A percentile compares a stretch with the other conserved stretches of the same genome.
Conservation (phyloP, 495 filamentous ascomycete genomes). For the Daldinia vernicosa region DNA sequence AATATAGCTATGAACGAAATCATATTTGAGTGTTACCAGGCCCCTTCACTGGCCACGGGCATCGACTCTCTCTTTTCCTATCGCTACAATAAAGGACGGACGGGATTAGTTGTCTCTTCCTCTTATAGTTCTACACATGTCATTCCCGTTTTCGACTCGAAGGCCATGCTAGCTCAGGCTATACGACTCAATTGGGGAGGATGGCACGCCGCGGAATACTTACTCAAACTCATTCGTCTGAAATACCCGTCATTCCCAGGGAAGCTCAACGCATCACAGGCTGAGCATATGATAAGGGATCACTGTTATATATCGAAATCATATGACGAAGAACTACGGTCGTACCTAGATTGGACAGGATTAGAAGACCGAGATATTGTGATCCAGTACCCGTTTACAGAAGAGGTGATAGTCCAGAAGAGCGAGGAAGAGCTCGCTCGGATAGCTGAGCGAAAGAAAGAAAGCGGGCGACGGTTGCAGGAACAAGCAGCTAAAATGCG, state of each 20-base stretch:
- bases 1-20: slow-evolving; percentile 91
- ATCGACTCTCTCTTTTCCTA: slow-evolving; percentile 97
- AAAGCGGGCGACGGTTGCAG: slow-evolving; percentile 88
- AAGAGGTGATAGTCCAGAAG: slow-evolving; percentile 87
- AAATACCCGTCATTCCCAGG: slow-evolving; percentile 92
- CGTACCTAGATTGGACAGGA: slow-evolving; percentile 85
- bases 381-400: slow-evolving; percentile 91
- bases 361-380: slow-evolving; percentile 88
- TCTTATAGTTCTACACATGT: slow-evolving; percentile 93
- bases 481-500: slow-evolving; percentile 98
- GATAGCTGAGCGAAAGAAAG: slow-evolving; percentile 90
- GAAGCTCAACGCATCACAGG: slow-evolving; percentile 83
- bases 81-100: slow-evolving; percentile 86
- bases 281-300: slow-evolving; percentile 84
- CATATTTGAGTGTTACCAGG: slow-evolving; percentile 92
- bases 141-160: slow-evolving; percentile 89
- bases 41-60: slow-evolving; percentile 87
- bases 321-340: slow-evolving; percentile 77
- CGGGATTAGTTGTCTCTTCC: slow-evolving; percentile 88
- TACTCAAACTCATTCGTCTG: slow-evolving; percentile 86
- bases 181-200: slow-evolving; percentile 96
- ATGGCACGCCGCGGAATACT: slow-evolving; percentile 85
- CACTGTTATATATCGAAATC: slow-evolving; percentile 90
- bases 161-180: slow-evolving; percentile 81
- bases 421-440: slow-evolving; percentile 88